phyloP scores from a whole-genome alignment of 2,329 filamentous ascomycete genomes.

The Claviceps paspali region DNA sequence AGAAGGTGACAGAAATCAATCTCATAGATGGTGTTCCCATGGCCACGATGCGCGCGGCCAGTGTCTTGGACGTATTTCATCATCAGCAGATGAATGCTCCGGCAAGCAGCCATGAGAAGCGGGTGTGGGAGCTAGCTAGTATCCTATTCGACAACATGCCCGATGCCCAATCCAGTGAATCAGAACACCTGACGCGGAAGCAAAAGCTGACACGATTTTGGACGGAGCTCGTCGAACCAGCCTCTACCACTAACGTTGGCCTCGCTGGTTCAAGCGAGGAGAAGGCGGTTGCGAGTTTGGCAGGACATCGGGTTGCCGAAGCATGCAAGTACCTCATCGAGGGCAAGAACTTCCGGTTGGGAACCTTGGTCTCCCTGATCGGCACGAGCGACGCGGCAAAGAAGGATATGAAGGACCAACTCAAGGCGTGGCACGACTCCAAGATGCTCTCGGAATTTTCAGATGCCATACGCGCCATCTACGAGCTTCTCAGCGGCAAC shows the following conservation, averaged over 20 bases:
- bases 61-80: slow-evolving; percentile 24
- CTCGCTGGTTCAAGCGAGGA: slow-evolving; percentile 56
- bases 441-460: slow-evolving; percentile 79
- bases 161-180: slow-evolving; percentile 24
- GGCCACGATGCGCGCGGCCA: slow-evolving; percentile 28
- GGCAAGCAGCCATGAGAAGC: slow-evolving; percentile 47
- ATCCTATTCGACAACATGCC: slow-evolving; percentile 67
- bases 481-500: slow-evolving; percentile 79
- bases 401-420: slow-evolving; percentile 62
- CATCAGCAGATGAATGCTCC: slow-evolving; percentile 25
- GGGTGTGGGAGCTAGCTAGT: slow-evolving; percentile 73
- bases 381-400: slow-evolving; percentile 55
- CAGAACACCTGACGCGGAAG: slow-evolving; percentile 31
- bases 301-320: slow-evolving; percentile 63
- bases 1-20: slow-evolving; percentile 37
- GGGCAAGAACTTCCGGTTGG: slow-evolving; percentile 68
- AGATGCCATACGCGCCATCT: slow-evolving; percentile 70
- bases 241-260: slow-evolving; percentile 37
- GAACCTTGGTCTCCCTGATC: slow-evolving; percentile 69
- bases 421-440: slow-evolving; percentile 70
- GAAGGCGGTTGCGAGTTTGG: slow-evolving; percentile 67
- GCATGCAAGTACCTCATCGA: slow-evolving; percentile 69
- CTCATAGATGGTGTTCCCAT: slow-evolving; percentile 43
- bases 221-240: slow-evolving; percentile 48
- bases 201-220: slow-evolving; percentile 54